phyloP scores from a whole-genome alignment of 2,329 filamentous ascomycete species.

The Trichophyton schoenleinii region DNA sequence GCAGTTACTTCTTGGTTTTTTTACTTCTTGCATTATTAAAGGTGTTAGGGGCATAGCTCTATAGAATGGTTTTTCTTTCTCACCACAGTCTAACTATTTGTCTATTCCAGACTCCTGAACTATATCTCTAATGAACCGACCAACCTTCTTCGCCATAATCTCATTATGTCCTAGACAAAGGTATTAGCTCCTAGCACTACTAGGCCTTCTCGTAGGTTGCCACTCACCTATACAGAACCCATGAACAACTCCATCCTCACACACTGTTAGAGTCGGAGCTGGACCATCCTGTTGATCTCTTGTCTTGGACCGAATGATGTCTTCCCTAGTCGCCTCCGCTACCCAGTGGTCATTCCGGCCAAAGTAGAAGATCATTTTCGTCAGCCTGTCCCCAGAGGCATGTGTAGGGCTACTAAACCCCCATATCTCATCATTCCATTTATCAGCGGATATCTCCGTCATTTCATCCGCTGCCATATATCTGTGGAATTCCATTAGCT shows the following conservation, averaged over 20 bases:
- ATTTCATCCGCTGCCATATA: conserved; percentile 49
- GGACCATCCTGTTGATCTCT: conserved; percentile 16
- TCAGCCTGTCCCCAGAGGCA: conserved; percentile 21
- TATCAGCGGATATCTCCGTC: conserved; percentile 42
- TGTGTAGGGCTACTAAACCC: conserved; percentile 26
- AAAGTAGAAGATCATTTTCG: conserved; percentile 47
- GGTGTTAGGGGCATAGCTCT: background rate
- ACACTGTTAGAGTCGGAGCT: conserved; percentile 43
- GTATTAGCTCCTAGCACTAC: background rate
- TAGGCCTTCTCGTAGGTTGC: background rate
- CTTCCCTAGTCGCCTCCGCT: conserved; percentile 44
- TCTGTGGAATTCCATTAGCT: conserved; percentile 15
- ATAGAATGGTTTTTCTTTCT: background rate
- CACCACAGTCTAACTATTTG: conserved; percentile 2
- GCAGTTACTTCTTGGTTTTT: background rate
- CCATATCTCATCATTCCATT: conserved; percentile 50
- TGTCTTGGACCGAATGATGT: conserved; percentile 36
- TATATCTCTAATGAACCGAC: conserved; percentile 37
- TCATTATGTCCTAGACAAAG: conserved; percentile 26
- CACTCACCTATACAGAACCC: conserved; percentile 46
- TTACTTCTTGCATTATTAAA: background rate
- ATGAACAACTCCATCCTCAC: conserved; percentile 44
- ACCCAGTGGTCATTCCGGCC: conserved; percentile 51
- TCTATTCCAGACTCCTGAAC: conserved; percentile 10
- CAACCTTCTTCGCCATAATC: conserved; percentile 41